These are phyloP conservation scores for Russula foetens DNA, from an alignment of 768 basidiomycete genomes.

Conservation along the genomic window DNA sequence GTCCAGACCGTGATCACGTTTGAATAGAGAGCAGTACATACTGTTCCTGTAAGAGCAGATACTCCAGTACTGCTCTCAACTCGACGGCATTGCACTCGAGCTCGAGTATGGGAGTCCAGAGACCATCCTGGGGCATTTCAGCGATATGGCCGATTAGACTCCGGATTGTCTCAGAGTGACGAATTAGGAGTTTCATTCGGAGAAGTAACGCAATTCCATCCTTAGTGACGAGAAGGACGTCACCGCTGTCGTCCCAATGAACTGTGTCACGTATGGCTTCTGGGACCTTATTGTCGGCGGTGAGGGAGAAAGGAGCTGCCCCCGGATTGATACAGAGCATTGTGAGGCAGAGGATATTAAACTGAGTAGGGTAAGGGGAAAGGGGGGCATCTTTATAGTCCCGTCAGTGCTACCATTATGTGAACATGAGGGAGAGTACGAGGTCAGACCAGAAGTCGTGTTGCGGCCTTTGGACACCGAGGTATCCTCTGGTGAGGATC, in stretches of 20 bases:
- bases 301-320: conserved; percentile 10
- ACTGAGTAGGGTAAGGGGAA: background rate
- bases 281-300: conserved; percentile 5
- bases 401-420: background rate
- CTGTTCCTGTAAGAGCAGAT: conserved; percentile 4
- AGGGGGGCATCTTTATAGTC: conserved; percentile 4
- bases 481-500: too few relatives aligned
- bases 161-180: conserved; percentile 9
- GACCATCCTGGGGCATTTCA: background rate
- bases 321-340: conserved; percentile 12
- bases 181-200: conserved; percentile 6
- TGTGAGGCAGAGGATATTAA: background rate
- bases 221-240: conserved; percentile 14
- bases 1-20: background rate
- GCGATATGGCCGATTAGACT: conserved; percentile 7
- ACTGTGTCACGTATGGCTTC: conserved; percentile 1
- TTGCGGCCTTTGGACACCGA: too few relatives aligned
- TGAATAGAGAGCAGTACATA: background rate
- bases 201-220: conserved; percentile 4
- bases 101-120: conserved; percentile 13
- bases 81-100: conserved; percentile 9
- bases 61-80: conserved; percentile 14
- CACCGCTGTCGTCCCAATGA: conserved; percentile 13
- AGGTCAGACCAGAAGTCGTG: background rate
- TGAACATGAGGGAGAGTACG: background rate